Evolutionary conservation across 495 filamentous ascomycete species (phyloP), one percentile per base, ranked within the genome.

Genomic region (Acidiella bohemica): DNA sequence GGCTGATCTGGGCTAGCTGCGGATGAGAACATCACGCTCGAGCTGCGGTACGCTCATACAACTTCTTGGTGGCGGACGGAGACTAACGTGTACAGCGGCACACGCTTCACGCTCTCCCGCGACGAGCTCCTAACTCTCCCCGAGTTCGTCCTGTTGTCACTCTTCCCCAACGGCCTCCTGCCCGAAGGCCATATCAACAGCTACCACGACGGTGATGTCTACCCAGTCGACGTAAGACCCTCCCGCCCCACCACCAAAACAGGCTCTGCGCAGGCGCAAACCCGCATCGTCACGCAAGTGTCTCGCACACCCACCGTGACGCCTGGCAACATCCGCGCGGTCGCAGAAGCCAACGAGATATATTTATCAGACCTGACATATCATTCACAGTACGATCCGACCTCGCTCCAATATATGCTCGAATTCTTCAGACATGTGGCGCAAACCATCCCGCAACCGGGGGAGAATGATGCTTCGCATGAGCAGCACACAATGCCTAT

Each of bases 201-300:
- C 26, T 94, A 87, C 58, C 75, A 80, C 23, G 90, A 95, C 54
- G 81, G 84, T 22, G 90, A 95, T 57, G 77, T 92, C 43, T 93
- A 95, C 54, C 84, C 87, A 51, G 86, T 99, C 55, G 90, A 99
- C 71, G 90, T 97, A 65, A n/a, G n/a, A n/a, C n/a, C n/a, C n/a
- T n/a, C n/a, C n/a, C n/a, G n/a, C n/a, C n/a, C n/a, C n/a, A n/a
- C n/a, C n/a, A n/a, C n/a, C n/a, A n/a, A n/a, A n/a, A n/a, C n/a
- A n/a, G n/a, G n/a, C n/a, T 65, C 84, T 79, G 48, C 36, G 41
- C 32, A 51, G 41, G 33, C 38, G 19, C 32, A 39, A 48, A 28
- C 46, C 54, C 38, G 35, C 24, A 28, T 22, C 52, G 39, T 40
- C 9, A 47, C 40, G 35, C 49, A 53, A 50, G 37, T 39, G 28